Percentiles rank a stretch among this genome's conserved stretches.
Evolutionary conservation across 2,329 filamentous ascomycete genomes (phyloP).

Genomic region (Neofusicoccum kwambonambiense): DNA sequence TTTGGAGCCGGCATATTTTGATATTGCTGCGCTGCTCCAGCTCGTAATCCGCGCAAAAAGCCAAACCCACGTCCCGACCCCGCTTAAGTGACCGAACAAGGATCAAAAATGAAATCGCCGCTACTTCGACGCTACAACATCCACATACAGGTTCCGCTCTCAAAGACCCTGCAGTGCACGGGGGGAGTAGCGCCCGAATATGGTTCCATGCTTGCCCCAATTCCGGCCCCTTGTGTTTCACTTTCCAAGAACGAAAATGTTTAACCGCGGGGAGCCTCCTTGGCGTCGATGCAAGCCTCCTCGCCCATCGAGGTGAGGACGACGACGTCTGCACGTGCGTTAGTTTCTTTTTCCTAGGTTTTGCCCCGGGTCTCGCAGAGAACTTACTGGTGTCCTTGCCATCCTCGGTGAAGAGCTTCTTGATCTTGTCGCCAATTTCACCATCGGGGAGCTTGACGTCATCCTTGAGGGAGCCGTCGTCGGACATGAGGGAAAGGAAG

Average conservation of each 20-base stretch:
- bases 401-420: constrained; percentile 73
- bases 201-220: constrained; percentile 8
- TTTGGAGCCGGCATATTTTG: constrained; percentile 18
- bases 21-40: constrained; percentile 18
- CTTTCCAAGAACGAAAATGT: constrained; percentile 11
- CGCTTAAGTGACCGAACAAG: constrained; percentile 13
- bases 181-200: not conserved
- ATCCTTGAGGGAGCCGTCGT: constrained; percentile 84
- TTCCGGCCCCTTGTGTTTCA: not conserved
- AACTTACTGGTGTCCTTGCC: constrained; percentile 90
- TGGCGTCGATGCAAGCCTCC: constrained; percentile 86
- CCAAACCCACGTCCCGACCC: constrained; percentile 10
- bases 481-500: constrained; percentile 91
- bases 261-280: constrained; percentile 70
- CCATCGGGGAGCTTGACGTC: constrained; percentile 92
- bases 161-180: not conserved
- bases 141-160: constrained; percentile 1
- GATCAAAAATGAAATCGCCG: constrained; percentile 11
- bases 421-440: constrained; percentile 85
- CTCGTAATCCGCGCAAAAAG: constrained; percentile 14
- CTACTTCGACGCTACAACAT: not conserved
- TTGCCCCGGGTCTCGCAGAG: not conserved
- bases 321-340: constrained; percentile 69
- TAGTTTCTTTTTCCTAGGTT: constrained; percentile 17
- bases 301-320: constrained; percentile 96